Conservation (phyloP, 768 basidiomycete species). For the Cubamyces sp. region DNA sequence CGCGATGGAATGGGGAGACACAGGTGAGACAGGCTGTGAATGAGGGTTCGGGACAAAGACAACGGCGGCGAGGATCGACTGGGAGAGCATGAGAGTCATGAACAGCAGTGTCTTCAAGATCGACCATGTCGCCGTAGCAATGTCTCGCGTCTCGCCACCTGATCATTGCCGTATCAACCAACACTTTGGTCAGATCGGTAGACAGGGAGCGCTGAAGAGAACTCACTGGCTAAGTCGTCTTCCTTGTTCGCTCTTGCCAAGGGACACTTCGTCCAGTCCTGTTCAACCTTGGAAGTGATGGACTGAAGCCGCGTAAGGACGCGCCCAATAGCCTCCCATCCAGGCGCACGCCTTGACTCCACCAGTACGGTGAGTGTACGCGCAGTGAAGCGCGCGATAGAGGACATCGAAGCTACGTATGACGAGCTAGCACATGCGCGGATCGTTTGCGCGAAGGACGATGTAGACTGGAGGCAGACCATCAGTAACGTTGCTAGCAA, state of each 20-base stretch:
- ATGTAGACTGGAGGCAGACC: slow-evolving; percentile 9
- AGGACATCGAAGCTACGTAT: slow-evolving; percentile 32
- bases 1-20: slow-evolving; percentile 53
- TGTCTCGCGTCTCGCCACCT: slow-evolving; percentile 50
- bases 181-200: too few species aligned
- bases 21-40: slow-evolving; percentile 11
- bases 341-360: slow-evolving; percentile 30
- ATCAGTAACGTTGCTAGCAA: slow-evolving; percentile 1
- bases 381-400: slow-evolving; percentile 30
- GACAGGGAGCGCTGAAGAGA: too few species aligned
- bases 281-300: slow-evolving; percentile 30
- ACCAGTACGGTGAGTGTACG: slow-evolving; percentile 31
- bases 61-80: slow-evolving; percentile 58
- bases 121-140: slow-evolving; percentile 61
- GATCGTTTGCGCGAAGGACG: slow-evolving; percentile 22
- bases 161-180: background rate
- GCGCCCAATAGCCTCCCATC: slow-evolving; percentile 33
- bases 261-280: slow-evolving; percentile 35
- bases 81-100: slow-evolving; percentile 67
- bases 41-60: slow-evolving; percentile 52
- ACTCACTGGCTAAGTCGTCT: slow-evolving; percentile 33
- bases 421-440: slow-evolving; percentile 26
- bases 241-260: slow-evolving; percentile 35
- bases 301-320: slow-evolving; percentile 25
- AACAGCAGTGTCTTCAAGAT: slow-evolving; percentile 80